phyloP scores from a whole-genome alignment of 108 stramenopile species.

The Phaeodactylum tricornutum region DNA sequence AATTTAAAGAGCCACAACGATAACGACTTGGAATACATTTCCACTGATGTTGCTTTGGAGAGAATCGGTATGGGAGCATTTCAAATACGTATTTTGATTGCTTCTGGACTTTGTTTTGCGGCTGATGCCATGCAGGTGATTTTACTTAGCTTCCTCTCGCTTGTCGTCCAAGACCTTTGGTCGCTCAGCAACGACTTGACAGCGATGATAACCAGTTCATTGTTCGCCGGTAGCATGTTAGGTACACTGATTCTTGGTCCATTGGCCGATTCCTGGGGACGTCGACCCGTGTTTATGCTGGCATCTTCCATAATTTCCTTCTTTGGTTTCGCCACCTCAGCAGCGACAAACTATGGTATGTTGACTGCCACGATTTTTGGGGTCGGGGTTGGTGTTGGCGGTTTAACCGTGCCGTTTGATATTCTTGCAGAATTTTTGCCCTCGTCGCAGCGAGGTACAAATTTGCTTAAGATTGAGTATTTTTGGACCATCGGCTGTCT shows the following conservation, averaged over 20 bases:
- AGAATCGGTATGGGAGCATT: conserved; percentile 59
- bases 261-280: conserved; percentile 62
- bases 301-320: conserved; percentile 43
- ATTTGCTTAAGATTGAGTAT: conserved; percentile 59
- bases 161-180: conserved; percentile 62
- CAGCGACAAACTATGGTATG: conserved; percentile 32
- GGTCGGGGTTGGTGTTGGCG: conserved; percentile 66
- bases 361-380: conserved; percentile 40
- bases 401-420: conserved; percentile 67
- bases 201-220: conserved; percentile 43
- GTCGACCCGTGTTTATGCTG: conserved; percentile 61
- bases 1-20: no score
- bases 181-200: conserved; percentile 39
- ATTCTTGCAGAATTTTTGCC: conserved; percentile 72
- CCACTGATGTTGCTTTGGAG: conserved; percentile 36
- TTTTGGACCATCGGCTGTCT: conserved; percentile 77
- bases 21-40: not conserved
- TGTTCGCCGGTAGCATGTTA: conserved; percentile 68
- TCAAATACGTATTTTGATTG: conserved; percentile 45
- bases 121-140: conserved; percentile 78
- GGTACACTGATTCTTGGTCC: conserved; percentile 72
- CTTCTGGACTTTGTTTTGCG: conserved; percentile 76
- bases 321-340: conserved; percentile 47
- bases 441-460: conserved; percentile 30
- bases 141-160: conserved; percentile 55